phyloP scores from a whole-genome alignment of 108 stramenopile species.

The Poteriospumella lacustris region DNA sequence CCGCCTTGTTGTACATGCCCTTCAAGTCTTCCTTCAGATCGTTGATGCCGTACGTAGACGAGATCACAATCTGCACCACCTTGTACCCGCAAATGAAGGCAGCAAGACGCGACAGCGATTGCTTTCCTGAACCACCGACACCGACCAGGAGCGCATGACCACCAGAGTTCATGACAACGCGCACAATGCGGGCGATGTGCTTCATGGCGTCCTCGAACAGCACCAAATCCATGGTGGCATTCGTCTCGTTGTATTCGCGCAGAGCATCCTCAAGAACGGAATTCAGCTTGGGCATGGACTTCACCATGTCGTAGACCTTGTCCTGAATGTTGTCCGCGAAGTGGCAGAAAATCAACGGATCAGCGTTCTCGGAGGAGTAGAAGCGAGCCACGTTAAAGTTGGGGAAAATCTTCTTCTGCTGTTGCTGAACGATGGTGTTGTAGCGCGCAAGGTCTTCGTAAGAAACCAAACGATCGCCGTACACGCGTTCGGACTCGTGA shows the following conservation, averaged over 20 bases:
- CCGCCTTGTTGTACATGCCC: constrained; percentile 66
- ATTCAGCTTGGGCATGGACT: constrained; percentile 36
- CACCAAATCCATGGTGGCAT: constrained; percentile 63
- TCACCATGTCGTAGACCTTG: constrained; percentile 58
- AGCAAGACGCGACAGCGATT: constrained; percentile 60
- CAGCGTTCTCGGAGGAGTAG: constrained; percentile 58
- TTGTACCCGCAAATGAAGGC: constrained; percentile 64
- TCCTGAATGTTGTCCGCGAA: constrained; percentile 57
- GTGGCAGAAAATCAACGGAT: constrained; percentile 65
- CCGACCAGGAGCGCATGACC: constrained; percentile 68
- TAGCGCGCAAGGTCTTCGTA: constrained; percentile 55
- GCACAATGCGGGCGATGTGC: constrained; percentile 62
- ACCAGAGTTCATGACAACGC: constrained; percentile 59
- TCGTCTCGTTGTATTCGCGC: constrained; percentile 63
- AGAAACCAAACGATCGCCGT: constrained; percentile 61
- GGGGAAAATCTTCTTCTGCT: constrained; percentile 57
- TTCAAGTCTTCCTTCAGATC: constrained; percentile 76
- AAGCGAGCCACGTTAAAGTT: constrained; percentile 52
- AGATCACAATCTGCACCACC: constrained; percentile 64
- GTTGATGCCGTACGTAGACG: constrained; percentile 60
- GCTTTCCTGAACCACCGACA: constrained; percentile 65
- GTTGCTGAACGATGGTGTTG: constrained; percentile 49
- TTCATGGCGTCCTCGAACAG: constrained; percentile 68
- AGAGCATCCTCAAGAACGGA: constrained; percentile 51
- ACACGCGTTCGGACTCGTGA: constrained; percentile 65